Base-by-base conservation (phyloP, 106 monocot species). In the Gastrodia elata region DNA sequence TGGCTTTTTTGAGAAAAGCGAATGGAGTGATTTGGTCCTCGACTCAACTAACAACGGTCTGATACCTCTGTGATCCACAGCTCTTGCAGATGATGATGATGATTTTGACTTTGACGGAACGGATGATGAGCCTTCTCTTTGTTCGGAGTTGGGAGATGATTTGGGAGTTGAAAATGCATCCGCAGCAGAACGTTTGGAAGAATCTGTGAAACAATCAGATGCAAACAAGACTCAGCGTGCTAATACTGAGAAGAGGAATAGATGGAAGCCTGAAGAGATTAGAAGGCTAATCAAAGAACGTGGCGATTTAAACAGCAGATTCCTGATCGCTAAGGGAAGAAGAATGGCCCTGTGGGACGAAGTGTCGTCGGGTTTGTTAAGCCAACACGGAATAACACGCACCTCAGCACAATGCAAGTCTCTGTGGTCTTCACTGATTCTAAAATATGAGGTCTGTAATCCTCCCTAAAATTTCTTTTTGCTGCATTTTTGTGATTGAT, bases 331-430 rank as follows among this genome's bases (percentile, higher is more conserved):
- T 14, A 98, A n/a, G n/a, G n/a, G 88, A 81, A 88, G 82, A 20
- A 83, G 98, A 58, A 98, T 98, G 93, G 78, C 87, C 64, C 91
- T 98, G n/a, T 98, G 98, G 98, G 88, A 93, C 68, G 87, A 98
- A 80, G 83, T 98, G 70, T 91, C 98, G 55, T 33, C 68, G 41
- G 73, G 20, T 48, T 24, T 98, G 74, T 64, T 76, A 40, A 74
- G 65, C 71, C 75, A 98, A n/a, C n/a, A n/a, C 64, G 98, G 87
- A 34, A 82, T 87, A 68, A 61, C 70, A 38, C 90, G 97, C 52
- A 87, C 55, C 73, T 82, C 97, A 3, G 86, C 86, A 57, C 97
- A 98, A 70, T 98, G 97, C 88, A 98, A 93, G 75, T 98, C 93
- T 77, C 84, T 98, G 37, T 98, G 97, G 97, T 82, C 97, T 68